Conservation (phyloP, 345 rosid species). For the Corchorus olitorius region DNA sequence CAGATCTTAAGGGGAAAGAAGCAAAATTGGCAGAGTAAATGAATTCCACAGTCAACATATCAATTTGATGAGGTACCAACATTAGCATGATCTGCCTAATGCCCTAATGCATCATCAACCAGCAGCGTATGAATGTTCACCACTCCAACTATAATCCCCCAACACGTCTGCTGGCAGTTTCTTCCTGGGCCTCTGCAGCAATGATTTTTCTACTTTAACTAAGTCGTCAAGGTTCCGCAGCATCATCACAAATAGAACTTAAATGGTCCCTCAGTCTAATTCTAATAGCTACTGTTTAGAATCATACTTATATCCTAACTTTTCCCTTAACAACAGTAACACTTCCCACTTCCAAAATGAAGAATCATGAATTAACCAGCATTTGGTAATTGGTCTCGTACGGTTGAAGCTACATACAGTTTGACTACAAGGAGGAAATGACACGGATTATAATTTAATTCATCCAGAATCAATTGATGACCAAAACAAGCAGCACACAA, state of each 20-base stretch:
- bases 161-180: too few species aligned
- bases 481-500: neutral
- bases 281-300: too few species aligned
- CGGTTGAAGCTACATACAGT: neutral
- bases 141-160: neutral
- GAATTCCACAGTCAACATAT: neutral
- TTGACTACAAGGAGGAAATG: neutral
- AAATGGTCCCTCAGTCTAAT: too few species aligned
- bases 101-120: neutral
- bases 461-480: neutral
- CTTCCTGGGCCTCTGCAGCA: too few species aligned
- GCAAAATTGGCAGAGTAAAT: neutral
- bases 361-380: neutral
- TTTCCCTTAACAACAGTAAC: neutral
- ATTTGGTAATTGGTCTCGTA: neutral
- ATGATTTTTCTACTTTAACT: too few species aligned
- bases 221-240: too few species aligned
- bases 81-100: neutral
- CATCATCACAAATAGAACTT: too few species aligned
- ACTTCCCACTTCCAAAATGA: neutral
- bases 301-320: neutral
- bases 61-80: neutral
- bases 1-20: neutral
- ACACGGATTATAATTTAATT: neutral
- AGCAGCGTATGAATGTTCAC: neutral